Evolutionary conservation across 768 basidiomycete species (phyloP).

Genomic region (Leucocoprinus sp.): DNA sequence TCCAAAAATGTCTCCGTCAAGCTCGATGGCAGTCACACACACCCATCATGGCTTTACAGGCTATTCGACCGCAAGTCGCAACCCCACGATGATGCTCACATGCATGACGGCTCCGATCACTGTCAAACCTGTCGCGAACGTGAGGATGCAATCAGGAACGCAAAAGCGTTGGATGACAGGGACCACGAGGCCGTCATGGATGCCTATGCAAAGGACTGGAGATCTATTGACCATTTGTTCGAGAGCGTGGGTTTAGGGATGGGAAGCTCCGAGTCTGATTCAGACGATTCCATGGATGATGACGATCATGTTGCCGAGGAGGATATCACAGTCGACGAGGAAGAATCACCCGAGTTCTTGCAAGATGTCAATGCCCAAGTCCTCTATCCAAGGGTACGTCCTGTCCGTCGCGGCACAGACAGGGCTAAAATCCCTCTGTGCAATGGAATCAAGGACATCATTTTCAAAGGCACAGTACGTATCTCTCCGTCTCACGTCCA

Average conservation of each 20-base stretch:
- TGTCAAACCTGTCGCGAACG: constrained; percentile 14
- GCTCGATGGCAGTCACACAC: constrained; percentile 6
- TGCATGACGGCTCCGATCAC: constrained; percentile 1
- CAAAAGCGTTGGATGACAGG: constrained; percentile 6
- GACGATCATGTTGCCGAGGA: constrained; percentile 18
- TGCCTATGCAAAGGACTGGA: constrained; percentile 11
- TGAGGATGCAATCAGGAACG: constrained; percentile 14
- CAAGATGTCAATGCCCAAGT: constrained; percentile 12
- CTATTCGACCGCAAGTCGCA: constrained; percentile 23
- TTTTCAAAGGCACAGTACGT: constrained; percentile 51
- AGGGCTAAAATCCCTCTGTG: constrained; percentile 27
- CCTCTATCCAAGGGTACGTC: constrained; percentile 3
- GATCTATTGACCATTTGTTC: constrained; percentile 13
- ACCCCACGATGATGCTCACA: constrained; percentile 6
- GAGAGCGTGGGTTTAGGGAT: constrained; percentile 11
- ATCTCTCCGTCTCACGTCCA: constrained; percentile 10
- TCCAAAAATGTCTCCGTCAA: background rate
- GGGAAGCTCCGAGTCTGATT: constrained; percentile 7
- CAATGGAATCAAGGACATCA: constrained; percentile 49
- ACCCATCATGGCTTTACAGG: constrained; percentile 27
- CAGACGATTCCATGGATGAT: background rate
- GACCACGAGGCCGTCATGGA: constrained; percentile 2
- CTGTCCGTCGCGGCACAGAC: constrained; percentile 16
- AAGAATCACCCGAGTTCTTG: constrained; percentile 21
- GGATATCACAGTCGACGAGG: constrained; percentile 17